A percentile compares a stretch with the other conserved stretches of the same genome.
Conservation (phyloP, 202 grass and related monocot species). For the Dendrocalamus latiflorus region DNA sequence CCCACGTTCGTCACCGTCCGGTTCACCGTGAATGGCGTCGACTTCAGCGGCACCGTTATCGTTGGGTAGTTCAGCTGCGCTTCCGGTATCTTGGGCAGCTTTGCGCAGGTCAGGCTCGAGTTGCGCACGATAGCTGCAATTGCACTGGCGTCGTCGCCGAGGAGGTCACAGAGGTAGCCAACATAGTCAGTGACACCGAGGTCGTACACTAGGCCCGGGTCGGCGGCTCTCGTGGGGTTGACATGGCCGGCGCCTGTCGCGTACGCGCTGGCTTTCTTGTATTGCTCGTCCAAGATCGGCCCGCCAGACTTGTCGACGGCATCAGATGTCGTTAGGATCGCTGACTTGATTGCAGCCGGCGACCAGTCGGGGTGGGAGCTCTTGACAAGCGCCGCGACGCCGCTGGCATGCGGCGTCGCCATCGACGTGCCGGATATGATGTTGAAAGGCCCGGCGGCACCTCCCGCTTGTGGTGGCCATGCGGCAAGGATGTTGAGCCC, state of each 20-base stretch:
- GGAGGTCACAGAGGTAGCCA: too few species aligned
- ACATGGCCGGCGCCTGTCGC: not conserved
- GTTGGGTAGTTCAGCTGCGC: too few species aligned
- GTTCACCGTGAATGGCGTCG: not conserved
- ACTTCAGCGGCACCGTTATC: not conserved
- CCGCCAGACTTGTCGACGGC: too few species aligned
- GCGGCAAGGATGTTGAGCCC: not conserved
- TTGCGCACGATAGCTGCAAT: too few species aligned
- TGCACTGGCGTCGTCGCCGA: too few species aligned
- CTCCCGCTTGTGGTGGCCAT: not conserved
- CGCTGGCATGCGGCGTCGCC: constrained; percentile 32
- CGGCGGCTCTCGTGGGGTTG: not conserved
- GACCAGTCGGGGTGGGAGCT: constrained; percentile 37
- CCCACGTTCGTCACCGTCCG: constrained; percentile 30
- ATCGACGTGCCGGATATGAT: constrained; percentile 30
- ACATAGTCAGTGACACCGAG: too few species aligned
- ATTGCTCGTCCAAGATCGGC: too few species aligned
- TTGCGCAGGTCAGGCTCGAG: too few species aligned
- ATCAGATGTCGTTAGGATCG: constrained; percentile 14
- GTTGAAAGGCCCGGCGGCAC: not conserved
- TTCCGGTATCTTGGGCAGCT: too few species aligned
- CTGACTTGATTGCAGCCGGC: constrained; percentile 8
- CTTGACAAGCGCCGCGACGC: constrained; percentile 26
- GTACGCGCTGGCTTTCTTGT: not conserved
- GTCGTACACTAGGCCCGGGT: constrained; percentile 3